These are phyloP conservation scores for Aspergillus melleus DNA, from an alignment of 2,329 filamentous ascomycete genomes.

Conservation along the genomic window DNA sequence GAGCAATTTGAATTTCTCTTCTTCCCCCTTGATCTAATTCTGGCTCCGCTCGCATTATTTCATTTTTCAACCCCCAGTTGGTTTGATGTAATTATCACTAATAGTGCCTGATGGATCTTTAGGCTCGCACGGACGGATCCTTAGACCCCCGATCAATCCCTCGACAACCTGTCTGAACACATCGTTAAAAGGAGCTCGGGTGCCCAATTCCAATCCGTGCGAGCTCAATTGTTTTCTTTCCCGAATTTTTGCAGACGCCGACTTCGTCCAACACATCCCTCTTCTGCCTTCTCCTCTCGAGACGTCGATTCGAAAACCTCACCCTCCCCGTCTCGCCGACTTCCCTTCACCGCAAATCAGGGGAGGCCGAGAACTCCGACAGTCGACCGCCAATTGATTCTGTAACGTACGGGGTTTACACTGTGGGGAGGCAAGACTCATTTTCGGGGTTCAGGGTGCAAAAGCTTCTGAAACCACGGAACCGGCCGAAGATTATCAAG, in stretches of 20 bases:
- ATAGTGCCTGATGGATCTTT: constrained; percentile 3
- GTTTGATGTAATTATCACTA: constrained; percentile 5
- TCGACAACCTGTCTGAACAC: background rate
- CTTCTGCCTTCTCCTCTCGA: background rate
- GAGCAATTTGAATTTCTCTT: background rate
- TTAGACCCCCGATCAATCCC: constrained; percentile 9
- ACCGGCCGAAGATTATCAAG: background rate
- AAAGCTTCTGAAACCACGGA: background rate
- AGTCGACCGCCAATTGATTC: background rate
- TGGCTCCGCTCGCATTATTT: background rate
- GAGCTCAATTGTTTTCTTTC: background rate
- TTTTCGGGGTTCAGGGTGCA: background rate
- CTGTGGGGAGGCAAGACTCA: background rate
- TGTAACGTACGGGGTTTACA: background rate
- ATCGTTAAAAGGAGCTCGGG: background rate
- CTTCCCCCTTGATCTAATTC: constrained; percentile 1
- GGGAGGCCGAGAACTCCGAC: background rate
- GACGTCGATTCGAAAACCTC: background rate
- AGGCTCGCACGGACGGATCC: constrained; percentile 4
- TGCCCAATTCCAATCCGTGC: background rate
- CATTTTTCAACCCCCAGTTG: background rate
- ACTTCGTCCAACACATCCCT: background rate
- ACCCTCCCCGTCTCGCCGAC: background rate
- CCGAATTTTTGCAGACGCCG: background rate
- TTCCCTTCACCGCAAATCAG: background rate